Conservation (phyloP, 2,329 filamentous ascomycete genomes). For the Gaeumannomyces sp. region DNA sequence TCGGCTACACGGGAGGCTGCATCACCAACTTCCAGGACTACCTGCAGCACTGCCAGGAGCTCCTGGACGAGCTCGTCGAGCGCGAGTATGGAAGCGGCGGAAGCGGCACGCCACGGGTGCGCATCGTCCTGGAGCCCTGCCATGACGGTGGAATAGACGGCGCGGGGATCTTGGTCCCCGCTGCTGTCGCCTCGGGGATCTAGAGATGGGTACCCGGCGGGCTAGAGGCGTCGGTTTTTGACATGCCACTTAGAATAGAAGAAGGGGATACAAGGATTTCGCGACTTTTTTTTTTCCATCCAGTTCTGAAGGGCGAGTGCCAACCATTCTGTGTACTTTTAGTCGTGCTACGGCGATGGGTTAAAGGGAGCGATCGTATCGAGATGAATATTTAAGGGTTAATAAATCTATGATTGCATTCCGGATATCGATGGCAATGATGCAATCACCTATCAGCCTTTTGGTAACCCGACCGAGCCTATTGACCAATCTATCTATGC, state of each 20-base stretch:
- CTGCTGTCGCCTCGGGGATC: constrained; percentile 27
- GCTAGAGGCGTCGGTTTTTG: background rate
- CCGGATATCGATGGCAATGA: background rate
- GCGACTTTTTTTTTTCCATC: too few species aligned
- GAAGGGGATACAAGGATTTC: too few species aligned
- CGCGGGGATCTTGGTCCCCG: constrained; percentile 53
- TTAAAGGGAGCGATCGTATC: too few species aligned
- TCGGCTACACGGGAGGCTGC: constrained; percentile 75
- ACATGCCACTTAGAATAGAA: too few species aligned
- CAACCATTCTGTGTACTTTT: too few species aligned
- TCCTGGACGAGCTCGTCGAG: constrained; percentile 51
- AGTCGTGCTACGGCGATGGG: too few species aligned
- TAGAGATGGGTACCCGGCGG: background rate
- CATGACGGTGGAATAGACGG: constrained; percentile 58
- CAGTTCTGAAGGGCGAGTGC: too few species aligned
- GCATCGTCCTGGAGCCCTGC: constrained; percentile 47
- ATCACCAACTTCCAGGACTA: constrained; percentile 76
- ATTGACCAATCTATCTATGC: too few species aligned
- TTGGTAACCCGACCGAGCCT: too few species aligned
- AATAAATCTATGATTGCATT: background rate
- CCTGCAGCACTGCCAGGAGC: constrained; percentile 60
- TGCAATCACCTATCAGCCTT: background rate
- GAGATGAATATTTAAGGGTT: too few species aligned
- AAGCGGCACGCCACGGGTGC: constrained; percentile 25
- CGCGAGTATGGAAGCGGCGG: constrained; percentile 27